Conservation (phyloP, 106 monocot genomes). For the Posidonia australis region DNA sequence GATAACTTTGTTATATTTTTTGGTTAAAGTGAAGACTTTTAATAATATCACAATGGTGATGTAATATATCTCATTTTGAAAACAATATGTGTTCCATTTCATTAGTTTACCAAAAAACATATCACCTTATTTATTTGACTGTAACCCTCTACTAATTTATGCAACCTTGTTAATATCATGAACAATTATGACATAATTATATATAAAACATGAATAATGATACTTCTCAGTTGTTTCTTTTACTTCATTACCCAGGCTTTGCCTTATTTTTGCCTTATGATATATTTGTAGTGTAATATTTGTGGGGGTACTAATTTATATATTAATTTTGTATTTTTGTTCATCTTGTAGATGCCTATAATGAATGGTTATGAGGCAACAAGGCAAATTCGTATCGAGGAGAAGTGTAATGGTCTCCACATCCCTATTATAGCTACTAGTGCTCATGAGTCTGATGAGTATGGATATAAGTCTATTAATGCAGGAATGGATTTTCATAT, state of each 20-base stretch:
- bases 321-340: too few species aligned
- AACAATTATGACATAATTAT: neutral
- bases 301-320: too few species aligned
- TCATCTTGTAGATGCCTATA: conserved; percentile 90
- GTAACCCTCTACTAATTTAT: neutral
- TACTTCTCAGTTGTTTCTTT: neutral
- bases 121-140: neutral
- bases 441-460: conserved; percentile 35
- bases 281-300: too few species aligned
- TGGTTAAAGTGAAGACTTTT: too few species aligned
- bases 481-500: conserved; percentile 71
- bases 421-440: conserved; percentile 68
- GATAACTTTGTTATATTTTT: too few species aligned
- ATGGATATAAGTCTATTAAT: conserved; percentile 20
- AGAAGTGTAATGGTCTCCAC: conserved; percentile 47
- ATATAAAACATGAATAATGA: neutral
- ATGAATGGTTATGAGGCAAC: conserved; percentile 94
- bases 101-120: neutral
- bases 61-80: neutral
- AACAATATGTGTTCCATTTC: too few species aligned
- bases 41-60: too few species aligned
- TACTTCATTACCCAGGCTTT: too few species aligned
- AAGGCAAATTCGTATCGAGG: conserved; percentile 43
- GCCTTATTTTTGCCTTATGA: too few species aligned
- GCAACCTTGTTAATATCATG: neutral